Evolutionary conservation across 192 early-diverging fungal genomes (phyloP).

Genomic region (Rhizoclosmatium globosum): DNA sequence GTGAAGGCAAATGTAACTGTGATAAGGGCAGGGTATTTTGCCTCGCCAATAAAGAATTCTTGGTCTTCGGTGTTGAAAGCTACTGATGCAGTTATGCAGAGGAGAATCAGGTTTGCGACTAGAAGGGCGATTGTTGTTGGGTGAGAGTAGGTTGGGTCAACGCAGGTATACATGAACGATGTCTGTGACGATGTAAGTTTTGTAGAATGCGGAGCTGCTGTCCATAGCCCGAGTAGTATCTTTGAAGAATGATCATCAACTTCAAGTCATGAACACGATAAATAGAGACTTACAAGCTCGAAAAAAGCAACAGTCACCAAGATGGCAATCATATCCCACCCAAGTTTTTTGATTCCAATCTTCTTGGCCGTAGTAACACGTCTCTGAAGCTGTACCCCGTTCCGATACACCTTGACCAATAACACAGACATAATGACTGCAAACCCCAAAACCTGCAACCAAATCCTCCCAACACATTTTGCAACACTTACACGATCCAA

Average conservation of each 20-base stretch:
- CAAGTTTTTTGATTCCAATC: too few species aligned
- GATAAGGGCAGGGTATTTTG: background rate
- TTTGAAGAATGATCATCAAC: background rate
- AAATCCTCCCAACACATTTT: background rate
- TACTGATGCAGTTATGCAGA: background rate
- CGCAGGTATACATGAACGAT: background rate
- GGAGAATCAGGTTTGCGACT: background rate
- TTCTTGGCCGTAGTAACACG: too few species aligned
- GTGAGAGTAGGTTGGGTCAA: background rate
- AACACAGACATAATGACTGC: background rate
- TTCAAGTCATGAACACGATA: background rate
- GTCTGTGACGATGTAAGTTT: background rate
- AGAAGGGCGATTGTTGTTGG: background rate
- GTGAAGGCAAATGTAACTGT: background rate
- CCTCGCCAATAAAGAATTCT: background rate
- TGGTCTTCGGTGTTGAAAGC: background rate
- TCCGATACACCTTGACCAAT: background rate
- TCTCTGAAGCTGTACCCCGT: too few species aligned
- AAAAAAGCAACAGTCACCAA: too few species aligned
- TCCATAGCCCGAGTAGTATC: conserved; percentile 10
- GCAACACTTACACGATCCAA: background rate
- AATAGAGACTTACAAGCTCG: too few species aligned
- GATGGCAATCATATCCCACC: too few species aligned
- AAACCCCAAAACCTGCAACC: conserved; percentile 30
- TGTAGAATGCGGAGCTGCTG: background rate